phyloP scores from a whole-genome alignment of 192 early-diverging fungal species.

The Thoreauomyces humboldtii region DNA sequence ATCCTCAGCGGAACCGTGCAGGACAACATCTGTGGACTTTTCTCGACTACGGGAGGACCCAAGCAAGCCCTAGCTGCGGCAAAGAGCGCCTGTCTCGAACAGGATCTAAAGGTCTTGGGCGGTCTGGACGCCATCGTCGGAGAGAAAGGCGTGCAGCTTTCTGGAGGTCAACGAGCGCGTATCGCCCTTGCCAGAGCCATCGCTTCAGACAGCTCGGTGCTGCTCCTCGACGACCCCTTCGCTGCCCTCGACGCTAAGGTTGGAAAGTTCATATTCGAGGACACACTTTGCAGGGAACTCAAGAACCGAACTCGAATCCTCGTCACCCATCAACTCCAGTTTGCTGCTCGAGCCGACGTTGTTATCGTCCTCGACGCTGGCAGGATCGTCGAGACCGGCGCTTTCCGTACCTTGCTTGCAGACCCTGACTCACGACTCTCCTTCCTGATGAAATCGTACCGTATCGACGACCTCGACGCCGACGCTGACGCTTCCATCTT shows the following conservation, averaged over 20 bases:
- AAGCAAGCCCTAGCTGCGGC: neutral
- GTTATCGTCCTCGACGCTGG: constrained; percentile 70
- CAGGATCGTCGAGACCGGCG: constrained; percentile 60
- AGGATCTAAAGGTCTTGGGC: constrained; percentile 57
- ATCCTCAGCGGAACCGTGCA: neutral
- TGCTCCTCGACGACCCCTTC: constrained; percentile 70
- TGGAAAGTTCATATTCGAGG: constrained; percentile 62
- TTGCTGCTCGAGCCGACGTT: constrained; percentile 67
- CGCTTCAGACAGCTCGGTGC: constrained; percentile 58
- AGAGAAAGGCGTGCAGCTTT: constrained; percentile 65
- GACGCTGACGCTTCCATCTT: constrained; percentile 16
- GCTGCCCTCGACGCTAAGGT: constrained; percentile 77
- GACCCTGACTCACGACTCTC: constrained; percentile 42
- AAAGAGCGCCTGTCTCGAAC: constrained; percentile 33
- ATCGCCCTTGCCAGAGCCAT: constrained; percentile 56
- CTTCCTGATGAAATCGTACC: constrained; percentile 52
- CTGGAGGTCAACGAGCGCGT: constrained; percentile 75
- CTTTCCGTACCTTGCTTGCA: constrained; percentile 56
- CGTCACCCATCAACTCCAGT: constrained; percentile 76
- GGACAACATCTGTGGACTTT: constrained; percentile 6
- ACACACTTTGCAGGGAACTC: constrained; percentile 28
- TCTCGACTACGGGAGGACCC: constrained; percentile 3
- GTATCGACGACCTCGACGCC: constrained; percentile 48
- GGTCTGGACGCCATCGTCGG: constrained; percentile 55
- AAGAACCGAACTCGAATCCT: constrained; percentile 72